Base-by-base conservation (phyloP, 805 yeast genomes). In the Nakazawaea molendinolei region DNA sequence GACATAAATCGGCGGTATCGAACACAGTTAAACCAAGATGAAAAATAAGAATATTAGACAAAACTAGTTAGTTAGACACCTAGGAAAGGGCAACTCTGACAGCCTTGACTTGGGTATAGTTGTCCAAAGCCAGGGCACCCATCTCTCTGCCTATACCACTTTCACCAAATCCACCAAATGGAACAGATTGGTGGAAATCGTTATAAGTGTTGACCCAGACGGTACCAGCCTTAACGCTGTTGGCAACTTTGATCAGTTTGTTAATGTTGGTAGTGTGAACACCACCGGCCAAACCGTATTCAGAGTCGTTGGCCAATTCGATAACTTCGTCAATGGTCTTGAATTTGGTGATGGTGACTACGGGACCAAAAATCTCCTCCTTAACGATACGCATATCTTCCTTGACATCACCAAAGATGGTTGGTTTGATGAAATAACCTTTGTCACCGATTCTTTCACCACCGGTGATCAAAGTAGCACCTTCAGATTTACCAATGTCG, bases 361-460 rank as follows among this genome's bases (percentile, higher is more conserved):
- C 86, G 17, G 95, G 95, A 41, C 95, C 95, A 51, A 86, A 87
- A 57, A 87, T 85, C 71, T 87, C 97, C 58, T 87, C 96, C 58
- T 69, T 74, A 49, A 84, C 86, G 57, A 89, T 77, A 47, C 69
- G 66, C 80, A 76, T 78, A 54, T 76, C 67, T 56, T 79, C 82
- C 16, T 67, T 68, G 45, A 86, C 95, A 53, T 84, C 86, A 46
- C 84, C 79, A 56, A 87, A 85, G 51, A 89, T 72, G 27, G 97
- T 87, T 58, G 97, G 96, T 61, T 74, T 67, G 49, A 81, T 58
- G 46, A 78, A 79, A 67, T 59, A 80, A 54, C 89, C 89, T 61
- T 77, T 80, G 51, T 62, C 63, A 49, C 84, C 86, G 33, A 66
- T 52, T 63, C 80, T 76, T 53, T 73, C 76, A 66, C 96, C 96